Evolutionary conservation across 2,329 filamentous ascomycete species (phyloP), one percentile per base, ranked within the genome.

Genomic region (Metarhizium humberi): DNA sequence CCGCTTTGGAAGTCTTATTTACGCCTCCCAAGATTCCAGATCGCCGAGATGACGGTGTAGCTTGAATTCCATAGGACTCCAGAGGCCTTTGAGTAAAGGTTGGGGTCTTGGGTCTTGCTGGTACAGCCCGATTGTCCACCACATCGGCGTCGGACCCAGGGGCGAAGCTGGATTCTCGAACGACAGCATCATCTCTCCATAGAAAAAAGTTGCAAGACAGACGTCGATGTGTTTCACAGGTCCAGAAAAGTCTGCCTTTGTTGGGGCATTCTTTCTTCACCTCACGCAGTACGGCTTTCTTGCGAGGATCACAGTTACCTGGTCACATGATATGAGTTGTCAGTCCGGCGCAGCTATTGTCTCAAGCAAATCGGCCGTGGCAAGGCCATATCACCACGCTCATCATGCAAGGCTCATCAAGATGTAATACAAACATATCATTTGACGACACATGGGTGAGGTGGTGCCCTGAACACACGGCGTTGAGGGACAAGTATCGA

Each of bases 221-320:
- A 25, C 10, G 32, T 6, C 65, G 64, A 7, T 63, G 61, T n/a
- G 61, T 56, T 6, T 62, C 60, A 60, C 76, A 78, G 10, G 65
- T 69, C 64, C 70, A 77, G 61, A 76, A 78, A 51, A 64, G 67
- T 51, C 65, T 70, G 29, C 74, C 75, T 48, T 70, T 66, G 61
- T 76, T 77, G 29, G 58, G 59, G 1, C 64, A 63, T 3, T 69
- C 60, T 55, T 73, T 76, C 52, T 66, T 70, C 34, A 72, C 71
- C 52, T 68, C 65, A n/a, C 66, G 63, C 40, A 67, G 64, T 10
- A 61, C 59, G 6, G 74, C 73, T 30, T 62, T 64, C 30, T 64
- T 62, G 14, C 71, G 74, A 29, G 74, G 75, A 29, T 66, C 64
- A 56, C 75, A 77, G 58, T 77, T 73, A 62, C 74, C 73, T 75